A percentile compares a stretch with the other conserved stretches of the same genome.
phyloP scores from a whole-genome alignment of 2,329 filamentous ascomycete genomes.

The Fusarium sp. region DNA sequence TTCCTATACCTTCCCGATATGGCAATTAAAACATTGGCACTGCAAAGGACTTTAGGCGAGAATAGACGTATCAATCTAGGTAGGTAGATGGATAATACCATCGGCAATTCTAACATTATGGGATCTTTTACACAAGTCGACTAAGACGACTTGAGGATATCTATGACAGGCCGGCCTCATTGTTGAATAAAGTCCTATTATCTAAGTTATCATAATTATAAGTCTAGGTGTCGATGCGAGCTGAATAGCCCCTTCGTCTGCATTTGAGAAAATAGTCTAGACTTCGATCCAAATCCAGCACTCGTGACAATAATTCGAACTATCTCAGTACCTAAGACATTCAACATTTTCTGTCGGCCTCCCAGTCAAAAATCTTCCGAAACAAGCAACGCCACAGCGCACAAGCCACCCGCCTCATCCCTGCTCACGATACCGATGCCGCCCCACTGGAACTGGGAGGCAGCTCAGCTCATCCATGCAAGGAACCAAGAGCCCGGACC shows the following conservation, averaged over 20 bases:
- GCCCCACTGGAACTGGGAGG: slow-evolving; percentile 32
- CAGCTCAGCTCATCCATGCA: slow-evolving; percentile 27
- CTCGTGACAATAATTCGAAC: not conserved
- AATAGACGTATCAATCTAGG: not conserved
- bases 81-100: not conserved
- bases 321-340: not conserved
- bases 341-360: slow-evolving; percentile 1
- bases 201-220: not conserved
- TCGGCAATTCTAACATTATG: not conserved
- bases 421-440: slow-evolving; percentile 18
- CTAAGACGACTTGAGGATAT: not conserved
- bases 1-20: slow-evolving; percentile 30
- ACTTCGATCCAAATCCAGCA: not conserved
- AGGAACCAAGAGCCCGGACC: slow-evolving; percentile 20
- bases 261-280: not conserved
- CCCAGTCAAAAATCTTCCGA: slow-evolving; percentile 2
- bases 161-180: not conserved
- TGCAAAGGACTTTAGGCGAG: not conserved
- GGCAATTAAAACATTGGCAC: not conserved
- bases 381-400: slow-evolving; percentile 23
- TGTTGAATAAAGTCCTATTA: not conserved
- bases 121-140: not conserved
- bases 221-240: not conserved
- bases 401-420: slow-evolving; percentile 21
- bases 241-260: not conserved